Conservation (phyloP, 2,329 filamentous ascomycete genomes). For the Thermothelomyces thermophilus region DNA sequence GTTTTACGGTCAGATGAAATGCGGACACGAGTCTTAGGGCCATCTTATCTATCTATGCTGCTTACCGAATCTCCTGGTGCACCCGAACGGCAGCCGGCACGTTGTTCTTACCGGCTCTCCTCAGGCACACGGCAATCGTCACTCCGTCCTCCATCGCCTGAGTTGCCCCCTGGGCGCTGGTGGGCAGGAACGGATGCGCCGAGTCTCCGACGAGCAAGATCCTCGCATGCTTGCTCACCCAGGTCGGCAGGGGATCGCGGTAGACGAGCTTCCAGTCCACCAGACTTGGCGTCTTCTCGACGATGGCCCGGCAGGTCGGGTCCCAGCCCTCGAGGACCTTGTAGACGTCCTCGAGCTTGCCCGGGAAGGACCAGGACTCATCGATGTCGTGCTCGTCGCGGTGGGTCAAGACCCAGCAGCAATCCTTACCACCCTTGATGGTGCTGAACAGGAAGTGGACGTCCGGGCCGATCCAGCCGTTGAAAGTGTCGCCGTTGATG, state of each 20-base stretch:
- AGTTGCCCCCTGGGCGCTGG: slow-evolving; percentile 42
- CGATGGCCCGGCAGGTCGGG: slow-evolving; percentile 40
- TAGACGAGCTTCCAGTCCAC: slow-evolving; percentile 48
- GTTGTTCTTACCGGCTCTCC: slow-evolving; percentile 31
- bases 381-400: slow-evolving; percentile 47
- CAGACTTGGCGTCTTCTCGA: slow-evolving; percentile 39
- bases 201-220: slow-evolving; percentile 44
- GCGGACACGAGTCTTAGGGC: too few relatives aligned
- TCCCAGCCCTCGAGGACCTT: slow-evolving; percentile 47
- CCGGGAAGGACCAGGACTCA: slow-evolving; percentile 49
- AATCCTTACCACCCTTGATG: slow-evolving; percentile 49
- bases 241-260: slow-evolving; percentile 43
- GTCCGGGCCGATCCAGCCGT: slow-evolving; percentile 52
- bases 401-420: slow-evolving; percentile 54
- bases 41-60: background rate
- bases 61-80: slow-evolving; percentile 38
- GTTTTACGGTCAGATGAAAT: background rate
- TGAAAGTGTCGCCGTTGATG: slow-evolving; percentile 51
- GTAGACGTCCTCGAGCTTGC: slow-evolving; percentile 45
- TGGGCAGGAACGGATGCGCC: slow-evolving; percentile 45
- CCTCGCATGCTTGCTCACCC: slow-evolving; percentile 39
- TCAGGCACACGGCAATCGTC: slow-evolving; percentile 40
- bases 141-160: slow-evolving; percentile 47
- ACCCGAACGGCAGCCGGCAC: slow-evolving; percentile 36
- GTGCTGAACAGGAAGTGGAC: slow-evolving; percentile 52